Evolutionary conservation across 768 basidiomycete genomes (phyloP).

Genomic region (Tubosaeta brunneosetosa): DNA sequence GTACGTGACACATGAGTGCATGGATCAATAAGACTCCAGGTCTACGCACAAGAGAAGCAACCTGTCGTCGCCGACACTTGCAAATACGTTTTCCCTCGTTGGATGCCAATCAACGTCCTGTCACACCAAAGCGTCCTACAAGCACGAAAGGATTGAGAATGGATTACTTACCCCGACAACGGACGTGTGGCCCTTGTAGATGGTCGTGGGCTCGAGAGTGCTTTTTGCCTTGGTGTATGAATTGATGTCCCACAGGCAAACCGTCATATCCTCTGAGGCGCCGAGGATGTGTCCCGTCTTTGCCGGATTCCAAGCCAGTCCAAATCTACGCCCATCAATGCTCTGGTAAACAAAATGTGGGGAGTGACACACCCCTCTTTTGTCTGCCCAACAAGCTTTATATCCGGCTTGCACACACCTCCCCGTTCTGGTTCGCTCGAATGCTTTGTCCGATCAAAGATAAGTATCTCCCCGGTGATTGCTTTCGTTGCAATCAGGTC

Average conservation of each 20-base stretch:
- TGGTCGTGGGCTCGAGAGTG: slow-evolving; percentile 76
- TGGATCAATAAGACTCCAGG: neutral
- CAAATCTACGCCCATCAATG: slow-evolving; percentile 59
- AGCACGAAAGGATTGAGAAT: neutral
- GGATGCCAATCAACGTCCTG: slow-evolving; percentile 98
- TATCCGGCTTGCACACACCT: slow-evolving; percentile 85
- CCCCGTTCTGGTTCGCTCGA: slow-evolving; percentile 86
- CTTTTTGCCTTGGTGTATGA: slow-evolving; percentile 76
- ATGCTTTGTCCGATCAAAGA: slow-evolving; percentile 99
- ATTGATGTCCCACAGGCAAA: slow-evolving; percentile 95
- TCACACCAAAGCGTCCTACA: neutral
- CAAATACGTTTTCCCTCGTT: slow-evolving; percentile 76
- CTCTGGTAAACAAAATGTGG: neutral
- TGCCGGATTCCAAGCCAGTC: slow-evolving; percentile 86
- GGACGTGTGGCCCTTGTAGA: slow-evolving; percentile 85
- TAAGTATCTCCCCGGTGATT: slow-evolving; percentile 80
- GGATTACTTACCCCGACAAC: slow-evolving; percentile 75
- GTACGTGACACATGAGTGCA: slow-evolving; percentile 1
- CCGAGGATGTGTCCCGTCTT: slow-evolving; percentile 83
- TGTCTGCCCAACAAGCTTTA: slow-evolving; percentile 82
- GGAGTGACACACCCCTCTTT: slow-evolving; percentile 76
- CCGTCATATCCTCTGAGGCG: slow-evolving; percentile 92
- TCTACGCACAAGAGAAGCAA: slow-evolving; percentile 81
- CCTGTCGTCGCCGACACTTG: slow-evolving; percentile 94
- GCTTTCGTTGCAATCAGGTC: slow-evolving; percentile 96